These are phyloP conservation scores for Fusarium penzigii DNA, from an alignment of 2,329 filamentous ascomycete genomes.

Conservation along the genomic window DNA sequence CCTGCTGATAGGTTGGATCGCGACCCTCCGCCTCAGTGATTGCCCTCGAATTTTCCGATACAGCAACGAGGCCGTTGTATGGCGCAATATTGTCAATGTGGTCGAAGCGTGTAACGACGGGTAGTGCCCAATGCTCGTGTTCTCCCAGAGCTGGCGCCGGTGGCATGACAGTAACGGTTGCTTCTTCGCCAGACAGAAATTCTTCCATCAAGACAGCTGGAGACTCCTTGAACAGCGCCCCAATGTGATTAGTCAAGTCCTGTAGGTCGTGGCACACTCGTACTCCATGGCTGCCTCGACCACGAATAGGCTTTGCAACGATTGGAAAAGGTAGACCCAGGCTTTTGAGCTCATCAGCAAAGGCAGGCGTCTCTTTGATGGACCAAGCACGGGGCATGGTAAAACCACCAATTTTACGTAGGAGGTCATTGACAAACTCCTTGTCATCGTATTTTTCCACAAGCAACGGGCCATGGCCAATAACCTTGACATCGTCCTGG, in stretches of 20 bases:
- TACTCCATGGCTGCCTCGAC: constrained; percentile 22
- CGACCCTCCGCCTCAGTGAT: constrained; percentile 29
- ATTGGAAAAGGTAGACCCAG: constrained; percentile 13
- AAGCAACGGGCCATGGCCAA: constrained; percentile 48
- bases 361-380: constrained; percentile 11
- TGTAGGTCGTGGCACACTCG: constrained; percentile 11
- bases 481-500: constrained; percentile 35
- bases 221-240: constrained; percentile 9
- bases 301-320: constrained; percentile 20
- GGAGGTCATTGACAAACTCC: constrained; percentile 44
- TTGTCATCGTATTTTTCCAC: constrained; percentile 55
- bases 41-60: constrained; percentile 43
- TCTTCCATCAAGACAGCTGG: constrained; percentile 46
- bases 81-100: constrained; percentile 18
- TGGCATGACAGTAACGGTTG: constrained; percentile 53
- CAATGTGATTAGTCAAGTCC: constrained; percentile 11
- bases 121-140: constrained; percentile 44
- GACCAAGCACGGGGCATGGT: constrained; percentile 42
- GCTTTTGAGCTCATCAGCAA: background rate
- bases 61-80: constrained; percentile 23
- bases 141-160: constrained; percentile 41
- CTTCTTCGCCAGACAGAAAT: constrained; percentile 49
- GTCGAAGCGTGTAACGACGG: constrained; percentile 26
- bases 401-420: constrained; percentile 39
- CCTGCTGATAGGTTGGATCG: constrained; percentile 18